Percentiles rank a stretch among this genome's conserved stretches.
These are phyloP conservation scores for Lonicera japonica DNA, from an alignment of 129 eudicot species.

Conservation along the genomic window DNA sequence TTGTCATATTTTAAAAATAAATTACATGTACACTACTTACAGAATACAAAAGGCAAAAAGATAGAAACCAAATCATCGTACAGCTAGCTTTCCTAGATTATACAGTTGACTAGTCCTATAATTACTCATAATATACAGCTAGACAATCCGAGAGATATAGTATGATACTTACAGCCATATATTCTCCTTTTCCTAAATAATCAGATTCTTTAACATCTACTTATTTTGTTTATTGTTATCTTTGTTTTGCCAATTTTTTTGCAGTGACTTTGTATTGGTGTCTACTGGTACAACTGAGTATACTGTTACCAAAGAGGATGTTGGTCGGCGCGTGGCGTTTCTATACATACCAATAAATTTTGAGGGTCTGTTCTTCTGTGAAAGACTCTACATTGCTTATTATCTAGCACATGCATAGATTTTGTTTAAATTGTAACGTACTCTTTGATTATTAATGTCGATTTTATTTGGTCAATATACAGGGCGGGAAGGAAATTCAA, in stretches of 20 bases:
- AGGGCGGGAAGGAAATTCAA: conserved; percentile 93
- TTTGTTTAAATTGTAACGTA: not conserved
- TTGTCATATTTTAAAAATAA: no score
- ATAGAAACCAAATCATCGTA: no score
- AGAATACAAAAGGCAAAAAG: no score
- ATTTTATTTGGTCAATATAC: conserved; percentile 16
- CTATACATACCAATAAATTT: conserved; percentile 74
- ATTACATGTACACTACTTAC: no score
- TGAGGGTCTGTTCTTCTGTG: conserved; percentile 53
- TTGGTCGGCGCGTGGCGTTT: conserved; percentile 72
- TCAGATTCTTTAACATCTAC: no score
- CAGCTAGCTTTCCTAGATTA: no score
- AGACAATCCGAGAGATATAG: no score
- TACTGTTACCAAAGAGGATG: conserved; percentile 73
- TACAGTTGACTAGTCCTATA: no score
- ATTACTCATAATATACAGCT: no score
- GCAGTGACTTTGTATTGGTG: conserved; percentile 66
- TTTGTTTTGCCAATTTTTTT: conserved; percentile 12
- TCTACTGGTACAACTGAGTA: conserved; percentile 72
- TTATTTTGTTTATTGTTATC: conserved; percentile 1
- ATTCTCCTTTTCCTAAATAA: no score
- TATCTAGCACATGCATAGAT: not conserved
- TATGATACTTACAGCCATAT: no score
- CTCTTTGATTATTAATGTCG: not conserved
- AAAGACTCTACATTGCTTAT: conserved; percentile 1